phyloP scores from a whole-genome alignment of 345 rosid genomes.

The Balakata baccata region DNA sequence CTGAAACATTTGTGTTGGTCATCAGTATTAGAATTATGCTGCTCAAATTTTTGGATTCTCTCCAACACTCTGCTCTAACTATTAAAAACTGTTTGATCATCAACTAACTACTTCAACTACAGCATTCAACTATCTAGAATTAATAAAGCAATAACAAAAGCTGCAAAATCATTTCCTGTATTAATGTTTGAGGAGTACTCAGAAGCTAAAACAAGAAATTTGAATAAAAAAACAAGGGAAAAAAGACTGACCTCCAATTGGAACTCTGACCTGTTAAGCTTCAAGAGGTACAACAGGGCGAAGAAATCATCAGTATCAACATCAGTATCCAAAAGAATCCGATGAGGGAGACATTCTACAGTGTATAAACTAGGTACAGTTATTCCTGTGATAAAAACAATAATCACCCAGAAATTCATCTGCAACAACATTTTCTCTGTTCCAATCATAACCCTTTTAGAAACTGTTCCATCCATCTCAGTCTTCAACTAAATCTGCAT shows the following conservation, averaged over 20 bases:
- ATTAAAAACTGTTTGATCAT: too few species aligned
- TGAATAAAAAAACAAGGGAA: neutral
- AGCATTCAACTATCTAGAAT: too few species aligned
- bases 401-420: conserved; percentile 14
- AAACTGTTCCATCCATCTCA: conserved; percentile 15
- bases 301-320: conserved; percentile 86
- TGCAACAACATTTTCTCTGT: conserved; percentile 30
- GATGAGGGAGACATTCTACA: conserved; percentile 39
- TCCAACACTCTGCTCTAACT: too few species aligned
- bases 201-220: conserved; percentile 2
- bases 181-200: neutral
- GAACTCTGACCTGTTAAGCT: conserved; percentile 77
- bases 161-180: neutral
- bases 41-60: too few species aligned
- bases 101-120: too few species aligned
- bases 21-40: too few species aligned
- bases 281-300: conserved; percentile 73
- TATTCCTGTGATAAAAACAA: conserved; percentile 25
- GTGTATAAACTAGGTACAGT: conserved; percentile 15
- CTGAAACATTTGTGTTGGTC: conserved; percentile 33
- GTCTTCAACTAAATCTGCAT: neutral
- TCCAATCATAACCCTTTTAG: conserved; percentile 19
- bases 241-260: conserved; percentile 53
- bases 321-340: conserved; percentile 82
- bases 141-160: neutral